Conservation (phyloP, 1,284 basidiomycete genomes). For the Trichosporon asahii region DNA sequence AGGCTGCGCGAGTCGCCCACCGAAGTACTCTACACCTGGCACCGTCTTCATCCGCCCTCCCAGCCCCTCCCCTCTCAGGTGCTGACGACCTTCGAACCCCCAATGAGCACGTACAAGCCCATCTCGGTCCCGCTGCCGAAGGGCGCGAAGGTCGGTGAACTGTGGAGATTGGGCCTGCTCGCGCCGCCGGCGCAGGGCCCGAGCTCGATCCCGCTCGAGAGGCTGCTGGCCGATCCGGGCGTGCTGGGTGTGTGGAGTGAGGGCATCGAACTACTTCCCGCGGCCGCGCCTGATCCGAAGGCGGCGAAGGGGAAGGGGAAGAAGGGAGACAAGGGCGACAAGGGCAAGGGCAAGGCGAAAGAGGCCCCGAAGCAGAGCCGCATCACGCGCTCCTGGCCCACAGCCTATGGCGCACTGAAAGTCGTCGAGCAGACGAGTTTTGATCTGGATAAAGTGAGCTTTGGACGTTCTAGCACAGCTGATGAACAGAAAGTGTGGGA, state of each 20-base stretch:
- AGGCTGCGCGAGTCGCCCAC: conserved; percentile 38
- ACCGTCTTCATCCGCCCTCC: conserved; percentile 22
- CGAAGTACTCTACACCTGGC: conserved; percentile 43
- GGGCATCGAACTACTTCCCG: conserved; percentile 33
- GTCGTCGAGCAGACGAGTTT: conserved; percentile 77
- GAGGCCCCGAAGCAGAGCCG: conserved; percentile 64
- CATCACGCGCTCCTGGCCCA: conserved; percentile 62
- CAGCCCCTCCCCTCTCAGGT: conserved; percentile 52
- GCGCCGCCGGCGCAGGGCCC: background rate
- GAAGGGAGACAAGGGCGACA: conserved; percentile 13
- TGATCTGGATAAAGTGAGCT: conserved; percentile 76
- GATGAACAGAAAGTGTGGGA: conserved; percentile 80
- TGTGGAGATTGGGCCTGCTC: conserved; percentile 65
- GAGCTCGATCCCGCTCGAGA: background rate
- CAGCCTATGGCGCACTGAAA: conserved; percentile 52
- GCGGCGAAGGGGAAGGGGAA: conserved; percentile 25
- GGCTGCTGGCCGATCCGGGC: conserved; percentile 12
- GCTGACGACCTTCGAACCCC: conserved; percentile 64
- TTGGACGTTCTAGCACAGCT: background rate
- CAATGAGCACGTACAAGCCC: conserved; percentile 66
- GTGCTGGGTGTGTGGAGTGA: conserved; percentile 48
- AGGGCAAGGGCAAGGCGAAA: conserved; percentile 18
- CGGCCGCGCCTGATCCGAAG: background rate
- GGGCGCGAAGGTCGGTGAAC: conserved; percentile 56
- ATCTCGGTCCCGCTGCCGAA: conserved; percentile 63